Base-by-base conservation (phyloP, 2,329 filamentous ascomycete genomes). In the Penicillium capsulatum region DNA sequence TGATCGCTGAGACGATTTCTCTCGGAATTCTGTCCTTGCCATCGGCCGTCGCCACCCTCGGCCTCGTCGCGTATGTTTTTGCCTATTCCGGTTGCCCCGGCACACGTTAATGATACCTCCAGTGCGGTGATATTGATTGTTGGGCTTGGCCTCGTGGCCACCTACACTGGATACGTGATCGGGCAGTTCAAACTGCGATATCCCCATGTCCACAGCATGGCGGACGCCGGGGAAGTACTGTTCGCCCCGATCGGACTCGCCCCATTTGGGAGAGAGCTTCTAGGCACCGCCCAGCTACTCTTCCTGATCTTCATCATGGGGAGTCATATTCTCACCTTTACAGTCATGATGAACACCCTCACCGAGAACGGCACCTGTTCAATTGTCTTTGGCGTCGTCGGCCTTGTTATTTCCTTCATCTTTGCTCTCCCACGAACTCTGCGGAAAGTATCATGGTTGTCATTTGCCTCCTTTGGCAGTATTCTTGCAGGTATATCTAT, bases 251-350 rank as follows among this genome's bases (percentile, higher is more conserved):
- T 78, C 27, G 81, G 79, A 22, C 69, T 75, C 48, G 83, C 83
- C 10, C 65, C 64, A 7, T 67, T 78, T 28, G 81, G 79, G 1
- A 75, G 79, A 42, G 79, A 83, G 58, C 49, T 86, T 16, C 71
- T 84, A 31, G 80, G 80, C 16, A 64, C 70, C 42, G 80, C 77
- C 50, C 81, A 83, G 50, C 65, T 75, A 2, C 63, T 85, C 16
- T 79, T 85, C 60, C 70, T 85, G 19, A 68, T 83, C 46, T 84
- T 86, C 65, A 76, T 84, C 45, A 80, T 83, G 62, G 81, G 75
- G 20, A 83, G 80, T n/a, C 84, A 87, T 62, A 74, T 83, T 40
- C 65, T 86, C 47, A 84, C 81, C 0, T 84, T 84, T 48, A 75
- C 75, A 20, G 80, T 85, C 52, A 82, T 82, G 59, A 76, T 85